A percentile compares a stretch with the other conserved stretches of the same genome.
phyloP scores from a whole-genome alignment of 805 yeast genomes.

The Lipomyces yamadae region DNA sequence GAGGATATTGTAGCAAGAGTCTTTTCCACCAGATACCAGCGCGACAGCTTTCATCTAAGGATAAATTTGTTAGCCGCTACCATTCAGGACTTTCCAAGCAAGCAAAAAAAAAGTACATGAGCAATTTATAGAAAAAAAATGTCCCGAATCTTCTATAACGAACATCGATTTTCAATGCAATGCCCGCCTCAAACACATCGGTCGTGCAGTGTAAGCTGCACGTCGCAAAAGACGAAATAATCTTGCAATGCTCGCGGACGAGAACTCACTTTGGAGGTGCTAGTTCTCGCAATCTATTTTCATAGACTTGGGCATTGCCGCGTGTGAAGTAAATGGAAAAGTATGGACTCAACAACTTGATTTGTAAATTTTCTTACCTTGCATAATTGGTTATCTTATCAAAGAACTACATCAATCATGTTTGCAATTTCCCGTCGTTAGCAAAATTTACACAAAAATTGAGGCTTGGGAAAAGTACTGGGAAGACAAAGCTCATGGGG shows the following conservation, averaged over 20 bases:
- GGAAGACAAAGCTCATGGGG: no score
- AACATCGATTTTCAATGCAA: slow-evolving; percentile 10
- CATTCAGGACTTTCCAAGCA: neutral
- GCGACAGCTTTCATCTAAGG: slow-evolving; percentile 86
- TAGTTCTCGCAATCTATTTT: neutral
- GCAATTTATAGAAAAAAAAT: slow-evolving; percentile 11
- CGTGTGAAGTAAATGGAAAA: neutral
- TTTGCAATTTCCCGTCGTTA: no score
- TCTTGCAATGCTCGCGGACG: slow-evolving; percentile 5
- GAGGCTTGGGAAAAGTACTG: no score
- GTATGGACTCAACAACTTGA: neutral
- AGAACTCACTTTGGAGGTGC: neutral
- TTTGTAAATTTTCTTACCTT: neutral
- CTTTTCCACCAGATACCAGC: slow-evolving; percentile 93
- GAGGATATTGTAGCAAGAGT: slow-evolving; percentile 85
- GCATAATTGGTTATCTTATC: neutral
- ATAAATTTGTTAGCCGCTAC: slow-evolving; percentile 2
- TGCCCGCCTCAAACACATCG: slow-evolving; percentile 33
- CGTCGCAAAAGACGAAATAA: neutral
- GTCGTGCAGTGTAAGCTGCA: slow-evolving; percentile 17
- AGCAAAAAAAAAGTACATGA: neutral
- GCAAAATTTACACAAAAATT: no score
- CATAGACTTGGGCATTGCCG: neutral
- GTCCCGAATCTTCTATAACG: slow-evolving; percentile 36
- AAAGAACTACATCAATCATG: no score